phyloP scores from a whole-genome alignment of 1,139 yeast genomes.

The Pichia sp. region DNA sequence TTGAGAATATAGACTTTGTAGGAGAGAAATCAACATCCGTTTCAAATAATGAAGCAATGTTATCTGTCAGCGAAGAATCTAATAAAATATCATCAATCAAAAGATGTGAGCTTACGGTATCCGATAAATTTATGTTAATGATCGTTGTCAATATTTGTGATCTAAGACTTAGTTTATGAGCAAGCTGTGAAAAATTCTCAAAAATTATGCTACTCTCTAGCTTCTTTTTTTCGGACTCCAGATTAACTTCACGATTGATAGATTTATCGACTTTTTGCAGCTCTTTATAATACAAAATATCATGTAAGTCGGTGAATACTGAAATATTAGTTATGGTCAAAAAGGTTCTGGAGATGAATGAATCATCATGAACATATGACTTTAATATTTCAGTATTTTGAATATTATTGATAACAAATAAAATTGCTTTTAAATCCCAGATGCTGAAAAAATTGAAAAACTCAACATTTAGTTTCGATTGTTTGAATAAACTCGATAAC shows the following conservation, averaged over 20 bases:
- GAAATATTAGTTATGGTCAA: conserved; percentile 12
- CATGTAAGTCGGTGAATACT: conserved; percentile 9
- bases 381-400: conserved; percentile 7
- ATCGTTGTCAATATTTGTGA: conserved; percentile 18
- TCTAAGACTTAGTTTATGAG: conserved; percentile 18
- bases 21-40: conserved; percentile 5
- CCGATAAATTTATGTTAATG: conserved; percentile 11
- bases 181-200: conserved; percentile 11
- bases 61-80: conserved; percentile 20
- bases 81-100: conserved; percentile 19
- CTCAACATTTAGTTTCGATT: conserved; percentile 9
- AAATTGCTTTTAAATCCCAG: conserved; percentile 7
- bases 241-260: too few species aligned
- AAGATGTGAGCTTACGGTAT: conserved; percentile 9
- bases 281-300: conserved; percentile 1
- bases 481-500: background rate
- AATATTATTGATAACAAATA: conserved; percentile 7
- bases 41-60: conserved; percentile 17
- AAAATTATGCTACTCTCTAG: background rate
- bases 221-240: background rate
- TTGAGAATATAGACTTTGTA: conserved; percentile 13
- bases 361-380: conserved; percentile 8
- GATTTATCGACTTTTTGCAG: background rate
- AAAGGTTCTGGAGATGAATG: conserved; percentile 13
- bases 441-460: conserved; percentile 13